Evolutionary conservation across 495 filamentous ascomycete species (phyloP), one percentile per base, ranked within the genome.

Genomic region (Hypomontagnella monticulosa): DNA sequence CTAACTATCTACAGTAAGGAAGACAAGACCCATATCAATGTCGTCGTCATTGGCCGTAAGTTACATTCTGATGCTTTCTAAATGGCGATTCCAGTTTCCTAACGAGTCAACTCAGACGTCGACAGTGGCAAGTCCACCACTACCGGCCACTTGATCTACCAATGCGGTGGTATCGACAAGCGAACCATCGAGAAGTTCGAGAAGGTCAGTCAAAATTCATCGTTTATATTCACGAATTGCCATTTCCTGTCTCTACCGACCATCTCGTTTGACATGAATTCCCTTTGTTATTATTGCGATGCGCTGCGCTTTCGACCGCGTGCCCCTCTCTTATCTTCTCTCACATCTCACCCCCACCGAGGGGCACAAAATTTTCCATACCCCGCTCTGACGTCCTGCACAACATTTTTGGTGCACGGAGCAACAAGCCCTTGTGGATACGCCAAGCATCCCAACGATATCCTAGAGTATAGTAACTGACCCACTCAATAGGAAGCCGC

Each of bases 101-200:
- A 65, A 72, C 70, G 36, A 30, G 10, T 32, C 33, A 23, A 49
- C 1, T 15, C 59, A 76, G 93, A 99, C 89, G 95, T 99, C 93
- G 93, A 97, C 87, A 96, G 93, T 82, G 95, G 95, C 83, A 99
- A 99, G 89, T 97, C 94, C 57, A 99, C 95, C 78, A 99, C 95
- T 79, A 79, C 82, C 70, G 89, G 90, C 81, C 95, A 98, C 83
- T 86, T 98, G 85, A 99, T 98, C 90, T 99, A 99, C 92, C 97
- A 99, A 86, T 99, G 95, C 85, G 95, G 95, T 89, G 95, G 95
- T 90, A 99, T 99, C 77, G 95, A 99, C 90, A 91, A 92, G 87
- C 95, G 95, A 94, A 98, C 96, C 79, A 99, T 99, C 78, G 96
- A 99, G 90, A 99, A 99, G 90, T 99, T 99, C 87, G 95, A 99